phyloP scores from a whole-genome alignment of 177 flowering plant genomes.

The Vitis hybrid region DNA sequence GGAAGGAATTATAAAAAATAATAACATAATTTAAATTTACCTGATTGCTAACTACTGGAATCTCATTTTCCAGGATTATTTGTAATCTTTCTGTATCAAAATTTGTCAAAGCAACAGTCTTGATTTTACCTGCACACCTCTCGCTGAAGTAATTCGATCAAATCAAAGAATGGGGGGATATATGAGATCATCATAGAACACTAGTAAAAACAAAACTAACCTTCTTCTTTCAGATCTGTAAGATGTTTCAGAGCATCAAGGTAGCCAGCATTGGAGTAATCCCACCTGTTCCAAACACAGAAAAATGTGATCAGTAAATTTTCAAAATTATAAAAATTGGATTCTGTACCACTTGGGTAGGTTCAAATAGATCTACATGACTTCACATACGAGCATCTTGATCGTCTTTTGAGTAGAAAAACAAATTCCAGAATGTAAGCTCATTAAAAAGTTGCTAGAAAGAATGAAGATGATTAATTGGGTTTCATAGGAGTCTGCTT shows the following conservation, averaged over 20 bases:
- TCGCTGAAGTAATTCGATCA: slow-evolving; percentile 23
- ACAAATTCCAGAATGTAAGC: background rate
- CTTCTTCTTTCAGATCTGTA: slow-evolving; percentile 94
- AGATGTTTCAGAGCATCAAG: slow-evolving; percentile 98
- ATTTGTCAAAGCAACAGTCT: slow-evolving; percentile 93
- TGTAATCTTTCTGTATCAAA: slow-evolving; percentile 92
- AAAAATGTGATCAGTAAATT: background rate
- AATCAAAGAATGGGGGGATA: slow-evolving; percentile 17
- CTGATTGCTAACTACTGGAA: slow-evolving; percentile 98
- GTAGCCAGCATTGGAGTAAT: slow-evolving; percentile 90
- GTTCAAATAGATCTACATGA: background rate
- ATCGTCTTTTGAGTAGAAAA: background rate
- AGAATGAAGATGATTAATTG: background rate
- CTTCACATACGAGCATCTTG: background rate
- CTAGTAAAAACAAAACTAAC: slow-evolving; percentile 30
- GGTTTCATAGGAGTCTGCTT: background rate
- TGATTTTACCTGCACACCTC: slow-evolving; percentile 82
- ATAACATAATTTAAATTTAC: slow-evolving; percentile 27
- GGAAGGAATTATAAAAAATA: background rate
- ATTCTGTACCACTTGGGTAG: background rate
- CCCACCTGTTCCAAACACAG: slow-evolving; percentile 72
- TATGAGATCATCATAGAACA: background rate
- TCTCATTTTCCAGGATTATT: slow-evolving; percentile 81
- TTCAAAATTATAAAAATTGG: background rate
- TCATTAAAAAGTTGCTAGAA: no score